Conservation (phyloP, 2,329 filamentous ascomycete genomes). For the Trichoderma arundinaceum region DNA sequence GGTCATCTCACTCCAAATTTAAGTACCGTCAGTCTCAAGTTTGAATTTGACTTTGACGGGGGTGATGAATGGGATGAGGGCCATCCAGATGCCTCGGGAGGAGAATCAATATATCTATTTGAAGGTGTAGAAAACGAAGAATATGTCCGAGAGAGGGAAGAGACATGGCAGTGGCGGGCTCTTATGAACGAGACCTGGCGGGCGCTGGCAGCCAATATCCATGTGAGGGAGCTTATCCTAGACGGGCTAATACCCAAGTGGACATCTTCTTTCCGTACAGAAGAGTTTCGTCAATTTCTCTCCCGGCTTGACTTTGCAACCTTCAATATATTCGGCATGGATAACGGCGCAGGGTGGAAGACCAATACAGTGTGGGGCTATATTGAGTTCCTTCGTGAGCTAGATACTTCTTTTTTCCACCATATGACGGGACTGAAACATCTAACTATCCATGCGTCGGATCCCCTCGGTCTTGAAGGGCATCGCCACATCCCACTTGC, state of each 20-base stretch:
- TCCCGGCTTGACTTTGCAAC: constrained; percentile 3
- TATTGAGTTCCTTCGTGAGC: neutral
- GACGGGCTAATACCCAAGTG: constrained; percentile 2
- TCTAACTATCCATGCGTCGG: neutral
- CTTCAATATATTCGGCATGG: constrained; percentile 10
- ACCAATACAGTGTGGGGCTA: neutral
- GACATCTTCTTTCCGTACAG: constrained; percentile 12
- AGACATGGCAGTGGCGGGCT: constrained; percentile 10
- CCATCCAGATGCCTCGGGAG: neutral
- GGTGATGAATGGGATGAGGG: constrained; percentile 11
- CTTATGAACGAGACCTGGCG: constrained; percentile 22
- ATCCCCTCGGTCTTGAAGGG: neutral
- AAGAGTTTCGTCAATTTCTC: constrained; percentile 20
- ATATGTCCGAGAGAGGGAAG: neutral
- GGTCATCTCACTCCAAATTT: constrained; percentile 15
- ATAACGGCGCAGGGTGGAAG: constrained; percentile 11
- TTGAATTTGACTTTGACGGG: neutral
- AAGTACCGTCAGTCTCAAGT: neutral
- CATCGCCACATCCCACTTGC: neutral
- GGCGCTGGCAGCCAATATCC: constrained; percentile 2
- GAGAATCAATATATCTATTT: constrained; percentile 1
- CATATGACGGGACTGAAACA: constrained; percentile 11
- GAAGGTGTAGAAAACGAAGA: constrained; percentile 6
- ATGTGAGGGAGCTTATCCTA: constrained; percentile 15
- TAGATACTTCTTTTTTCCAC: neutral